These are phyloP conservation scores for Gossypioides kirkii DNA, from an alignment of 345 rosid genomes.

Conservation along the genomic window DNA sequence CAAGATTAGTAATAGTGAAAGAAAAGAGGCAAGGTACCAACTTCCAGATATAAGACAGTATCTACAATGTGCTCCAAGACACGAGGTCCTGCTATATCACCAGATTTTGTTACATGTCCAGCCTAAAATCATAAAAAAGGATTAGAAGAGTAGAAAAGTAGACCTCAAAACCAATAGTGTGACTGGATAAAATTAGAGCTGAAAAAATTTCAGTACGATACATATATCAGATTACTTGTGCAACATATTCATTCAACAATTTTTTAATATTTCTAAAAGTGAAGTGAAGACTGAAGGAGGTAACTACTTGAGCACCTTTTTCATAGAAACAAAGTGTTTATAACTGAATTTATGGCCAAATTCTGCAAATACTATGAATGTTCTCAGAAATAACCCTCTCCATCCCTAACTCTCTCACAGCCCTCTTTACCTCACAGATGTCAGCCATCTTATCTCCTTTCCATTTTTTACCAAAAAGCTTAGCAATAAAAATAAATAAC, in stretches of 20 bases:
- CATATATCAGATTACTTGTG: conserved; percentile 5
- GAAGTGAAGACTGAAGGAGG: not conserved
- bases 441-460: not conserved
- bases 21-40: conserved; percentile 33
- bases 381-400: not conserved
- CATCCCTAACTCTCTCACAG: not conserved
- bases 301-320: not conserved
- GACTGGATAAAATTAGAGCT: not conserved
- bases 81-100: conserved; percentile 97
- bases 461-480: not conserved
- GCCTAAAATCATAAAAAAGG: conserved; percentile 38
- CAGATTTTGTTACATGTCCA: conserved; percentile 90
- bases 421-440: not conserved
- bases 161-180: conserved; percentile 1
- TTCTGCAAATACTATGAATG: not conserved
- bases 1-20: conserved; percentile 17
- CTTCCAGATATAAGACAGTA: conserved; percentile 92
- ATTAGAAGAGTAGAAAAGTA: conserved; percentile 1
- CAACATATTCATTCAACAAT: not conserved
- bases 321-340: not conserved
- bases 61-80: conserved; percentile 98
- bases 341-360: not conserved
- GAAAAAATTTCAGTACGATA: not conserved
- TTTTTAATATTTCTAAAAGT: not conserved
- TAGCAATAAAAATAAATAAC: not conserved